Conservation (phyloP, 345 rosid genomes). For the Gynandropsis gynandra region DNA sequence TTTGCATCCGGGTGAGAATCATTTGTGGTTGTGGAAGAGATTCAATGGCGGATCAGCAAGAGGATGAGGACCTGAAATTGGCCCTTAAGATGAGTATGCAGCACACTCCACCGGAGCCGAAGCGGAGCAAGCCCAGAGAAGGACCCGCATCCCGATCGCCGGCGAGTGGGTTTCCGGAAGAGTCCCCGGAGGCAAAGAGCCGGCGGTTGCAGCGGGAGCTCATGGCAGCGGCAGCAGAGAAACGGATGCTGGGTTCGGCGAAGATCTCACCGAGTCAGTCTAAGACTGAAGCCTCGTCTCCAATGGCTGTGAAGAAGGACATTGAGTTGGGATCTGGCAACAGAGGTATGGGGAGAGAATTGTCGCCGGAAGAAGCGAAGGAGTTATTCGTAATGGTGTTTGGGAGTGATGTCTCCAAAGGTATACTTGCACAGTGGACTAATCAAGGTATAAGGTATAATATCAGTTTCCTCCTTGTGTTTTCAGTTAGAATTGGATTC, state of each 20-base stretch:
- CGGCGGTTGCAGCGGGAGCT: constrained; percentile 73
- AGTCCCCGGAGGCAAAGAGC: constrained; percentile 52
- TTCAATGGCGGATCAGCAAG: constrained; percentile 88
- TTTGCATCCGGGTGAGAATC: not conserved
- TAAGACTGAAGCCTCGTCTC: constrained; percentile 26
- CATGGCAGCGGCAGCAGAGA: constrained; percentile 99
- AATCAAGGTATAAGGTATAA: constrained; percentile 93
- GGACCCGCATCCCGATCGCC: constrained; percentile 32
- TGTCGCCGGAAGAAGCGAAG: constrained; percentile 42
- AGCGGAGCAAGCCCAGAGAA: constrained; percentile 86
- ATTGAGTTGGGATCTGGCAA: constrained; percentile 23
- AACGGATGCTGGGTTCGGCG: constrained; percentile 47
- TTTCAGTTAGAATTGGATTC: constrained; percentile 1
- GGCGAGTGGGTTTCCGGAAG: constrained; percentile 14
- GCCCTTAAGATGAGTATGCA: constrained; percentile 95
- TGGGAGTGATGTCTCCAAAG: constrained; percentile 60
- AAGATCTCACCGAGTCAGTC: constrained; percentile 23
- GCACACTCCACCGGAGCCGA: constrained; percentile 78
- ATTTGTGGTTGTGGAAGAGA: not conserved
- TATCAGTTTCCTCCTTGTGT: not conserved
- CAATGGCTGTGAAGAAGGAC: constrained; percentile 23
- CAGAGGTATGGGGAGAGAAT: constrained; percentile 22
- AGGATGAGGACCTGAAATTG: constrained; percentile 77
- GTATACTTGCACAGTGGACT: constrained; percentile 84
- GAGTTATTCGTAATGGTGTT: constrained; percentile 72